Evolutionary conservation across 768 basidiomycete genomes (phyloP).

Genomic region (Mycena indigotica): DNA sequence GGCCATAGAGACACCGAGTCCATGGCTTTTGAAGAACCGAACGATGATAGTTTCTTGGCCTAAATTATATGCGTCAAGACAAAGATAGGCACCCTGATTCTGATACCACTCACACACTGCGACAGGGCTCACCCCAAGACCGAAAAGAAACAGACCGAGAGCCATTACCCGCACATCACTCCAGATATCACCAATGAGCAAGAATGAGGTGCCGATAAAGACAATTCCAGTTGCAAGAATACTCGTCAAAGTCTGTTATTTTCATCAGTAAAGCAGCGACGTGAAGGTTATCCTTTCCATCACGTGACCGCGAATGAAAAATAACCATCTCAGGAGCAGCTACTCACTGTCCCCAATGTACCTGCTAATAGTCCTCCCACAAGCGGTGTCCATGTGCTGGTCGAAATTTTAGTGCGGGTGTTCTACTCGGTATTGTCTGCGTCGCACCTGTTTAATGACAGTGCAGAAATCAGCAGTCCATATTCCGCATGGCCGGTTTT

Average conservation of each 20-base stretch:
- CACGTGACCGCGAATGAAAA: too few relatives aligned
- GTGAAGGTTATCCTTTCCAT: too few relatives aligned
- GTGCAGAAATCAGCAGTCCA: conserved; percentile 74
- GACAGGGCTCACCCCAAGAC: conserved; percentile 76
- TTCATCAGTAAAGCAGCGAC: neutral
- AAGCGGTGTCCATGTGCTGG: conserved; percentile 66
- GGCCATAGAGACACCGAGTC: conserved; percentile 75
- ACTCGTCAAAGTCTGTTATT: conserved; percentile 51
- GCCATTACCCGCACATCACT: conserved; percentile 69
- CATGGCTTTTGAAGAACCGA: conserved; percentile 76
- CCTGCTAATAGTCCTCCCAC: conserved; percentile 73
- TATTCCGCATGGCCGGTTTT: conserved; percentile 79
- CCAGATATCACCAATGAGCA: conserved; percentile 60
- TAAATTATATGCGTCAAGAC: too few relatives aligned
- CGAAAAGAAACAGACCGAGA: conserved; percentile 77
- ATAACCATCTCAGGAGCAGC: too few relatives aligned
- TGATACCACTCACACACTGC: too few relatives aligned
- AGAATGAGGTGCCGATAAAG: conserved; percentile 68
- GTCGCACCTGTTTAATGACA: conserved; percentile 58
- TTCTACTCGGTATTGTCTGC: too few relatives aligned
- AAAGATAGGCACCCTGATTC: too few relatives aligned
- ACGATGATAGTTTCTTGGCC: conserved; percentile 86
- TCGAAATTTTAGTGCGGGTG: conserved; percentile 1
- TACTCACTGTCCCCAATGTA: conserved; percentile 59
- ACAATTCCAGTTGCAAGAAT: conserved; percentile 78